These are phyloP conservation scores for Graphilbum ipis-grandicollis DNA, from an alignment of 2,329 filamentous ascomycete genomes.

Conservation along the genomic window DNA sequence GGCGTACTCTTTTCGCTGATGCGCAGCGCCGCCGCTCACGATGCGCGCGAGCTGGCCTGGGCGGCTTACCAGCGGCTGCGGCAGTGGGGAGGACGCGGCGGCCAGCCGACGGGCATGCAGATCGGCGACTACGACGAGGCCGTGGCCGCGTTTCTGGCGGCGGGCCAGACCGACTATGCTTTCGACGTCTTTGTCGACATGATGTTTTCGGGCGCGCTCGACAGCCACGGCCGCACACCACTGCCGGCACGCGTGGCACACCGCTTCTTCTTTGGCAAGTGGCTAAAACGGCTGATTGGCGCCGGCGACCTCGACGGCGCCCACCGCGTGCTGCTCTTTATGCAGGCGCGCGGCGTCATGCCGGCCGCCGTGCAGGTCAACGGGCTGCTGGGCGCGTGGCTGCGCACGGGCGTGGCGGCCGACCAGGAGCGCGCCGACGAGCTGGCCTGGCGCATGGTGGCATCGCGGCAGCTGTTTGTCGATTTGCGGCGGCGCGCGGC, in stretches of 20 bases:
- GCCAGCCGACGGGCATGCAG: conserved; percentile 27
- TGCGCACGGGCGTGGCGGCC: conserved; percentile 40
- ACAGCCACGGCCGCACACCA: conserved; percentile 10
- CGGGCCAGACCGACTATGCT: conserved; percentile 47
- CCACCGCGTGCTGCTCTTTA: conserved; percentile 54
- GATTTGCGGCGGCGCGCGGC: conserved; percentile 22
- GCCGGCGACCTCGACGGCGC: conserved; percentile 55
- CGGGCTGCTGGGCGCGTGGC: conserved; percentile 62
- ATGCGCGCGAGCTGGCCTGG: conserved; percentile 43
- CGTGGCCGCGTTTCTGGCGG: conserved; percentile 51
- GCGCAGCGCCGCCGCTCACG: conserved; percentile 8
- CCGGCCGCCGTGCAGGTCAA: conserved; percentile 66
- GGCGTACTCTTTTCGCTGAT: conserved; percentile 7
- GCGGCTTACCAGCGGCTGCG: conserved; percentile 48
- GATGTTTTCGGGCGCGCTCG: conserved; percentile 49
- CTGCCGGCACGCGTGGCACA: conserved; percentile 41
- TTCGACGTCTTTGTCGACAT: conserved; percentile 74
- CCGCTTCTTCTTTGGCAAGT: conserved; percentile 72
- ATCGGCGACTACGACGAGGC: conserved; percentile 64
- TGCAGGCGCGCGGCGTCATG: conserved; percentile 50
- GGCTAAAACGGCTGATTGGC: conserved; percentile 71
- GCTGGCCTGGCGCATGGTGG: conserved; percentile 63
- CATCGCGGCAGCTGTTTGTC: conserved; percentile 47
- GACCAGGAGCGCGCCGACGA: conserved; percentile 45
- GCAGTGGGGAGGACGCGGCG: conserved; percentile 28